Base-by-base conservation (phyloP, 805 yeast species). In the Metschnikowia henanensis region DNA sequence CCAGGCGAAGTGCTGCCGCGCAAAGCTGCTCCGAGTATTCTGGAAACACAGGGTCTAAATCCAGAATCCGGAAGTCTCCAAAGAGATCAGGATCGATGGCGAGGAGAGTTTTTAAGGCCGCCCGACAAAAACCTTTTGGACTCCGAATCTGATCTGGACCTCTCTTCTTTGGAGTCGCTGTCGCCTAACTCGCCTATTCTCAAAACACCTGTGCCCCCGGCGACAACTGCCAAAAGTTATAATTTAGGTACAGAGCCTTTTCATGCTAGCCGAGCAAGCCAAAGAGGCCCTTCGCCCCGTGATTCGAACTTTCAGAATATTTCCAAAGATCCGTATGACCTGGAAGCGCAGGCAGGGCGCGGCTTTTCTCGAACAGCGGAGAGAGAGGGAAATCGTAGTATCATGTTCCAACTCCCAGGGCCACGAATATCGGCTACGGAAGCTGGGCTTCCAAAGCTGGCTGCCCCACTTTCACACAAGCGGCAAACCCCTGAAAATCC, bases 141-240 rank as follows among this genome's bases (percentile, higher is more conserved):
- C 43, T 62, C 68, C 1, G 68, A 66, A 42, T 58, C 66, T 10
- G 70, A 63, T 28, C 68, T 63, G 61, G 70, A 65, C 37, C 46
- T 60, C 17, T 62, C 66, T 16, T 62, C 46, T 5, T 57, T 41
- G 9, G 55, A 45, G 47, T 47, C 58, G 12, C 52, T 49, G 28
- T 46, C 53, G 30, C 55, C 57, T 12, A 50, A 57, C 12, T 55
- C 55, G 10, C 56, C 53, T 8, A 40, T 51, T 23, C 48, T 43
- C 6, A 34, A 28, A 5, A 31, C 12, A 13, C 16, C 19, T 4
- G 17, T 21, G 20, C 16, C 22, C 17, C n/a, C 23, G 16, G 5
- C 30, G 3, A 37, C 20, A 18, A 9, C 15, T 12, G 18, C 15
- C 2, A 10, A 8, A 20, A 22, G 22, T 17, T 6, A 28, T 13